Base-by-base conservation (phyloP, 306 rosid species). In the Sicyos edulis region DNA sequence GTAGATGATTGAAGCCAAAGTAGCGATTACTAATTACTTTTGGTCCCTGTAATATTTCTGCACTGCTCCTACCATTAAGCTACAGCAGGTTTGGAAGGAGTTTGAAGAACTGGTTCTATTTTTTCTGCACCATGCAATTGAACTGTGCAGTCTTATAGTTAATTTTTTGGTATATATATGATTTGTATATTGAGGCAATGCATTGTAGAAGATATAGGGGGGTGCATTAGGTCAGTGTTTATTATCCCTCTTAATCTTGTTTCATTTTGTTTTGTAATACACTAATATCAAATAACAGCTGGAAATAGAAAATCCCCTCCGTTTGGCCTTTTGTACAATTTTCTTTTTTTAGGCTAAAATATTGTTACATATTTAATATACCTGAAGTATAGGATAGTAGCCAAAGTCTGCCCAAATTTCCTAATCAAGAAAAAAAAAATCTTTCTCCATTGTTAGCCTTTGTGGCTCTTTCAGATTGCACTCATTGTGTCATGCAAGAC, bases 1-100 rank as follows among this genome's bases (percentile, higher is more conserved):
- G 83, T 93, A 56, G 92, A 92, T 37, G 95, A 86, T 81, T 88
- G 84, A 66, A 66, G 42, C 7, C 74, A 79, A 44, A 37, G 62
- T 71, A 74, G 72, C 42, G 12, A 54, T 37, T 66, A 72, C 74
- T 47, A 8, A 49, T 37, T 62, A 70, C 74, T 47, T 69, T 73
- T 34, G 53, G 56, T 76, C 67, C 34, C 11, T 68, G 77, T 54
- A 61, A 51, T 74, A 49, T 74, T 16, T 0, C 13, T 66, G 71
- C 11, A 14, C 12, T 51, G 72, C 71, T 78, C 50, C 50, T 55
- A 73, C 58, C 60, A 78, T 50, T 75, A 54, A 76, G 75, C 44
- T 52, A 68, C 65, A 66, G 32, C 3, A 26, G 77, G 75, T 76
- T 63, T 45, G 21, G 71, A 20, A 65, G 71, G 71, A 45, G 71